These are phyloP conservation scores for Aspergillus panamensis DNA, from an alignment of 495 filamentous ascomycete genomes.

Conservation along the genomic window DNA sequence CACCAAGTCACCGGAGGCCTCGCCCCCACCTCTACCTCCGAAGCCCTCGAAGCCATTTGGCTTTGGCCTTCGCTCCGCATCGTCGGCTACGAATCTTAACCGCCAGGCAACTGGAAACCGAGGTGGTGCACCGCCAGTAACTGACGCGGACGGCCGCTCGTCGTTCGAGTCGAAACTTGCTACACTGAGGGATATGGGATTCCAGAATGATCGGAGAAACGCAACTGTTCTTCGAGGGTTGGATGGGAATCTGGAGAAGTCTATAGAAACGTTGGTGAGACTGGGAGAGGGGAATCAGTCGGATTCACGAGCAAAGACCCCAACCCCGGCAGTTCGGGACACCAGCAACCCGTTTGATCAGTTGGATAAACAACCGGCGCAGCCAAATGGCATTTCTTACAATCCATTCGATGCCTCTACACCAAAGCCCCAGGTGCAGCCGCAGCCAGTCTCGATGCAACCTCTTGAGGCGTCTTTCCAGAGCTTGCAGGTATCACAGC, in stretches of 20 bases:
- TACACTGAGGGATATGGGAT: conserved; percentile 86
- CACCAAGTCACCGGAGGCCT: conserved; percentile 40
- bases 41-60: conserved; percentile 76
- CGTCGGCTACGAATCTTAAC: conserved; percentile 61
- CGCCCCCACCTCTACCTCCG: conserved; percentile 78
- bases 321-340: conserved; percentile 26
- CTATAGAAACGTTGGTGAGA: conserved; percentile 77
- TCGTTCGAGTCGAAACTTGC: conserved; percentile 67
- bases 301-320: conserved; percentile 36
- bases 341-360: conserved; percentile 52
- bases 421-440: conserved; percentile 11
- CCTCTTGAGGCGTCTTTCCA: conserved; percentile 68
- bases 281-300: conserved; percentile 64
- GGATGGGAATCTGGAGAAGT: conserved; percentile 76
- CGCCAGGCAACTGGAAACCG: conserved; percentile 27
- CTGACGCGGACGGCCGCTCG: conserved; percentile 23
- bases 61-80: conserved; percentile 65
- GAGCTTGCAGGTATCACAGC: conserved; percentile 62
- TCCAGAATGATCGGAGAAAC: conserved; percentile 78
- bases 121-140: conserved; percentile 28
- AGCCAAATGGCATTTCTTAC: conserved; percentile 33
- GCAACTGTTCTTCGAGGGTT: conserved; percentile 72
- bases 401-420: conserved; percentile 65
- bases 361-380: conserved; percentile 36
- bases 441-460: conserved; percentile 53